Base-by-base conservation (phyloP, 495 filamentous ascomycete species). In the Xylaria sp. region DNA sequence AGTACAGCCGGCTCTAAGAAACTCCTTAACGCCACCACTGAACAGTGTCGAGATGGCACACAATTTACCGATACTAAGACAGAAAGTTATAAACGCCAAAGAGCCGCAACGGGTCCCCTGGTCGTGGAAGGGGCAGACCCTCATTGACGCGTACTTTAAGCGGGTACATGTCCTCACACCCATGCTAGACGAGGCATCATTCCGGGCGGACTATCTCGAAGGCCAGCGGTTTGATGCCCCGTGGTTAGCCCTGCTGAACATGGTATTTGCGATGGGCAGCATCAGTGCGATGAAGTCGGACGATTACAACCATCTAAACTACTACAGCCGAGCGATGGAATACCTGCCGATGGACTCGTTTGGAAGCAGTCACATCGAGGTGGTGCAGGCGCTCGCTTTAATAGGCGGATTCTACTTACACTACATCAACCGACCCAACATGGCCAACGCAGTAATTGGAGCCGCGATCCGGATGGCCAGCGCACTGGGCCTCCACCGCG, bases 401-500 rank as follows among this genome's bases (percentile, higher is more conserved):
- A 89, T 93, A 75, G 89, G 90, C 58, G 92, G 92, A 26, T 93
- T 90, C 83, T 94, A 94, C 75, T 85, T 93, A 69, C 92, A 94
- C 80, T 94, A 93, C 77, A 88, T 91, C 73, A 92, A 92, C 79
- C 87, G 92, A 46, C 92, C 92, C 24, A 93, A 93, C 77, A 88
- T 93, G 81, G 92, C 91, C 44, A 89, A 90, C 74, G 87, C 86
- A 40, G 82, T 92, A 29, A 82, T 88, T 68, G 92, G 91, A 24
- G 90, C 90, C 37, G 87, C 90, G 35, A 81, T 92, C 44, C 82
- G 91, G 35, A 93, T 93, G 90, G 91, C 90, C 5, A 88, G 84
- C 71, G 88, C 90, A 4, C 85, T 94, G 50, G 93, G 93, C 3
- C 82, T 95, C 4, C 93, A 95, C 77, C 87, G 92, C 66, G 92